phyloP scores from a whole-genome alignment of 2,329 filamentous ascomycete genomes.

The Allantophomopsis lycopodina region DNA sequence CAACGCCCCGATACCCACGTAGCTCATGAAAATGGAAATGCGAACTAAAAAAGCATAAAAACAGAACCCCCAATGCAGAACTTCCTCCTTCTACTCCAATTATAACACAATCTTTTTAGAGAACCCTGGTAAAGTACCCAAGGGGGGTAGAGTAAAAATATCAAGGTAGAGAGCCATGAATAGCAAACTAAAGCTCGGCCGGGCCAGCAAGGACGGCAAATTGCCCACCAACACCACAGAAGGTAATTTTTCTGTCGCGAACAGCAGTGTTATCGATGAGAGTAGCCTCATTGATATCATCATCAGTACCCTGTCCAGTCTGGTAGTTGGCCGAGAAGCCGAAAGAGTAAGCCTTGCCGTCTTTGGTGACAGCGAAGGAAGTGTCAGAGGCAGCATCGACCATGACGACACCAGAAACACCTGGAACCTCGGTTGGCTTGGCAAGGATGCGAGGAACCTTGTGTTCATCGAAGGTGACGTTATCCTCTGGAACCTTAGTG shows the following conservation, averaged over 20 bases:
- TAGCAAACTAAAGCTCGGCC: conserved; percentile 1
- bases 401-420: conserved; percentile 38
- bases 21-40: too few relatives aligned
- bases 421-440: conserved; percentile 45
- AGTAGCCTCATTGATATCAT: conserved; percentile 67
- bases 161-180: too few relatives aligned
- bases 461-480: conserved; percentile 49
- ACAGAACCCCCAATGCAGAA: too few relatives aligned
- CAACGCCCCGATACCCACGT: too few relatives aligned
- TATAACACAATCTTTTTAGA: too few relatives aligned
- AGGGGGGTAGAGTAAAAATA: too few relatives aligned
- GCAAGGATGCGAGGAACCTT: conserved; percentile 59
- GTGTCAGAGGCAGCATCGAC: conserved; percentile 59
- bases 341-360: conserved; percentile 65
- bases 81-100: too few relatives aligned
- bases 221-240: conserved; percentile 79
- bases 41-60: too few relatives aligned
- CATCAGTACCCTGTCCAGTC: conserved; percentile 63
- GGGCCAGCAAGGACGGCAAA: conserved; percentile 51
- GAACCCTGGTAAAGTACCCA: not conserved
- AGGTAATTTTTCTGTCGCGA: conserved; percentile 58
- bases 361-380: conserved; percentile 53
- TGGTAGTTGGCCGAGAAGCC: conserved; percentile 73
- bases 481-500: conserved; percentile 37
- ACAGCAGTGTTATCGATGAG: conserved; percentile 77